Base-by-base conservation (phyloP, 2,329 filamentous ascomycete genomes). In the Fonsecaea pedrosoi region DNA sequence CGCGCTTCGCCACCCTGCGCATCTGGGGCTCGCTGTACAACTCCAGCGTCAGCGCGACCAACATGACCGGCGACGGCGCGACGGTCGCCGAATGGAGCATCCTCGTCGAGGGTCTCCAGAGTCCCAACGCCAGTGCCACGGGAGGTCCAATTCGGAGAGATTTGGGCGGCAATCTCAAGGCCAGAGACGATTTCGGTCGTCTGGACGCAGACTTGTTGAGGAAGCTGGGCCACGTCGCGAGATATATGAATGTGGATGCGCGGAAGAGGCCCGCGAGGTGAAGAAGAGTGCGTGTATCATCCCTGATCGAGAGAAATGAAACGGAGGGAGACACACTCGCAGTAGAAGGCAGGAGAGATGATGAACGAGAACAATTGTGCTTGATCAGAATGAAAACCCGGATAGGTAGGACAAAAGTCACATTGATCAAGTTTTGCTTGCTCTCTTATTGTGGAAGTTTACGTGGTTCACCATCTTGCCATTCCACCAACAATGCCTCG, bases 61-160 rank as follows among this genome's bases (percentile, higher is more conserved):
- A 74, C 6, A 74, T 75, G 35, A 77, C 79, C 64, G 78, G 78
- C 2, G 78, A 77, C 4, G 82, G 82, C 3, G 81, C 81, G 4
- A 83, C 78, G 4, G 80, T 83, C 8, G 81, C 81, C 1, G 82
- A 83, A 66, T 83, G 80, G 79, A 79, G 77, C 9, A 81, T 83
- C 64, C 70, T 83, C 58, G 76, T 71, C 15, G 69, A 70, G 21
- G 66, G 55, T 4, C 38, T 70, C 55, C 42, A 50, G 45, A 50
- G 45, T 5, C n/a, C 45, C 45, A 50, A 25, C 45, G 15, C 9
- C 21, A 50, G 3, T 3, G 21, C n/a, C 18, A 10, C 42, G 0
- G 42, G 40, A 15, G 40, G 21, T 9, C n/a, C 48, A 10, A 54
- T 35, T 21, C 61, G 34, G 48, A 57, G 58, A 32, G 66, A 59